These are phyloP conservation scores for Saccharomycopsis fibuligera DNA, from an alignment of 805 yeast species.

Conservation along the genomic window DNA sequence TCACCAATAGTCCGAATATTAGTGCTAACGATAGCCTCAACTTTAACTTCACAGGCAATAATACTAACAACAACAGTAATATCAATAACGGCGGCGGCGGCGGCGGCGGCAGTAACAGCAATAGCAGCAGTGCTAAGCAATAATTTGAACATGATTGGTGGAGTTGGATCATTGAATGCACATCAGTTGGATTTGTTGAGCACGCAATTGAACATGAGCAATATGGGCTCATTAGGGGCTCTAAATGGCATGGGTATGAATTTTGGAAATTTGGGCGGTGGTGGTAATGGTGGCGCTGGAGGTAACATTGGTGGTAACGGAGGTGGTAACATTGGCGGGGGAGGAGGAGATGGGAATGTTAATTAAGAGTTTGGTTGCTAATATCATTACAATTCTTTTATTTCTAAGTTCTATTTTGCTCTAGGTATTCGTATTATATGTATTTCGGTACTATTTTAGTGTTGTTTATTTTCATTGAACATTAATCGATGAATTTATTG, in stretches of 20 bases:
- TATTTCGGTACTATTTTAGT: too few relatives aligned
- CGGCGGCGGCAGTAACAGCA: not conserved
- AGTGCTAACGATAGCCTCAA: not conserved
- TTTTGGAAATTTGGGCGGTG: conserved; percentile 23
- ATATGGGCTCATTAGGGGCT: too few relatives aligned
- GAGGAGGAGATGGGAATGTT: too few relatives aligned
- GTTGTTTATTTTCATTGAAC: too few relatives aligned
- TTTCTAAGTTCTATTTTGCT: too few relatives aligned
- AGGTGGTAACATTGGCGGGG: not conserved
- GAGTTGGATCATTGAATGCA: conserved; percentile 8
- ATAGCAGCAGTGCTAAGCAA: not conserved
- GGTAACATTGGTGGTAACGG: not conserved
- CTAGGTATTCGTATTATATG: too few relatives aligned
- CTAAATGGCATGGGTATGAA: not conserved
- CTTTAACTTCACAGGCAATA: too few relatives aligned
- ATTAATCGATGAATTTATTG: too few relatives aligned
- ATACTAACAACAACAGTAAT: not conserved
- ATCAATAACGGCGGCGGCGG: too few relatives aligned
- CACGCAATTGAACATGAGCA: conserved; percentile 12
- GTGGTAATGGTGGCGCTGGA: not conserved
- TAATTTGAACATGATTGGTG: conserved; percentile 7
- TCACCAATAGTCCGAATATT: not conserved
- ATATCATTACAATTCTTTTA: too few relatives aligned
- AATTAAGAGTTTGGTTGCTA: too few relatives aligned
- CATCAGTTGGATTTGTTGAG: conserved; percentile 10